Percentiles rank a stretch among this genome's conserved stretches.
These are phyloP conservation scores for Mortierella sp. DNA, from an alignment of 371 early-diverging fungal species.

Conservation along the genomic window DNA sequence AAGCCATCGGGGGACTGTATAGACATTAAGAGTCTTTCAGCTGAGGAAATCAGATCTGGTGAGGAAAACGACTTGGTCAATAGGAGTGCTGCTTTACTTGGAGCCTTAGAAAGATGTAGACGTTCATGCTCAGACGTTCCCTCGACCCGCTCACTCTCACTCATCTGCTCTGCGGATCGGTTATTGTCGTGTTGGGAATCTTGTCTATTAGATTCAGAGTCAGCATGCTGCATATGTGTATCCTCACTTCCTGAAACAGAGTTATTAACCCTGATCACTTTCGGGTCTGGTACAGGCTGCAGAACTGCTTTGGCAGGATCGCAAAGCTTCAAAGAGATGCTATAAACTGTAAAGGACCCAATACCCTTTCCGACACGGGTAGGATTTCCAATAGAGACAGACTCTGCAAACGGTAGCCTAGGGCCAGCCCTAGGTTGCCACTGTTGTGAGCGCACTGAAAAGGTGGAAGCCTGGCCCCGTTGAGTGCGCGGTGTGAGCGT, in stretches of 20 bases:
- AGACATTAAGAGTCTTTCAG: constrained; percentile 27
- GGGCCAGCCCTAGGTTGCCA: constrained; percentile 23
- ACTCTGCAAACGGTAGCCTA: constrained; percentile 45
- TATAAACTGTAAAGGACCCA: constrained; percentile 48
- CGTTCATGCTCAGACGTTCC: neutral
- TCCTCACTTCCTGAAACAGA: neutral
- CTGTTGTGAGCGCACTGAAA: neutral
- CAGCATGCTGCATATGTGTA: neutral
- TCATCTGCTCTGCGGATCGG: neutral
- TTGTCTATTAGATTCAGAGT: neutral
- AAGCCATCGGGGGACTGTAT: constrained; percentile 10
- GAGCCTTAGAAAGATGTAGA: neutral
- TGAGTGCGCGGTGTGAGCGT: neutral
- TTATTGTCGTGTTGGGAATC: neutral
- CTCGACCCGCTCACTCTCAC: neutral
- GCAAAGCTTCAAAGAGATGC: constrained; percentile 35
- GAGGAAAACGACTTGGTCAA: constrained; percentile 48
- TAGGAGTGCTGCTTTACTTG: constrained; percentile 32
- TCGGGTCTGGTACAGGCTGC: neutral
- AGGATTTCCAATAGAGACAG: constrained; percentile 39
- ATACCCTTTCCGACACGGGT: constrained; percentile 45
- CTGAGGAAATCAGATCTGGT: constrained; percentile 28
- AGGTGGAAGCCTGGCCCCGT: neutral
- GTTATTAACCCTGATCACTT: neutral
- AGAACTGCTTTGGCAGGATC: constrained; percentile 10